Percentiles rank a stretch among this genome's conserved stretches.
phyloP scores from a whole-genome alignment of 2,329 filamentous ascomycete species.

The Trichoderma koningiopsis region DNA sequence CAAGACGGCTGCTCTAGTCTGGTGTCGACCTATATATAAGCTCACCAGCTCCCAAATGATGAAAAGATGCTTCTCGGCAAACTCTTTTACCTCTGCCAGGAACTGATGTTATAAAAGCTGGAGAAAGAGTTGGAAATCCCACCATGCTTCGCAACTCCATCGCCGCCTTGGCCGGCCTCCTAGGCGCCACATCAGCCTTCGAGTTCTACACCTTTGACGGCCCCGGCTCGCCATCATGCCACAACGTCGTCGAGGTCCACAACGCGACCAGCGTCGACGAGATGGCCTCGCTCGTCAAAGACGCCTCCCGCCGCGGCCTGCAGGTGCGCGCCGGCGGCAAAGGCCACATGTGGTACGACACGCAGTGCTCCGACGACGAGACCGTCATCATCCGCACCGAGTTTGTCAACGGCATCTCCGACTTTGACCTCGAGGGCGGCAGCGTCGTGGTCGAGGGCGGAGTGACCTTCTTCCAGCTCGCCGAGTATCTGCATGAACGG shows the following conservation, averaged over 20 bases:
- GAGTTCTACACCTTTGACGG: slow-evolving; percentile 55
- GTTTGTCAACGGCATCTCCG: slow-evolving; percentile 47
- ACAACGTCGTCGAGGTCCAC: slow-evolving; percentile 48
- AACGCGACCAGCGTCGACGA: slow-evolving; percentile 50
- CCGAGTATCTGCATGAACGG: slow-evolving; percentile 51
- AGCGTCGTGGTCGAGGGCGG: slow-evolving; percentile 53
- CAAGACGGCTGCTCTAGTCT: not conserved
- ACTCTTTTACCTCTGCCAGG: too few species aligned
- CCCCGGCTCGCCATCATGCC: slow-evolving; percentile 49
- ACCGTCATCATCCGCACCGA: slow-evolving; percentile 53
- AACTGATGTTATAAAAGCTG: not conserved
- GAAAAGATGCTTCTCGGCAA: not conserved
- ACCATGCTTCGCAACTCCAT: slow-evolving; percentile 4
- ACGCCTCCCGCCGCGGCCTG: slow-evolving; percentile 42
- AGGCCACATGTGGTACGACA: slow-evolving; percentile 58
- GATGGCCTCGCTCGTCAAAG: slow-evolving; percentile 45
- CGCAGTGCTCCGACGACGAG: slow-evolving; percentile 52
- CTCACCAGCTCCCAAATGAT: not conserved
- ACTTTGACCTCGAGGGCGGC: slow-evolving; percentile 47
- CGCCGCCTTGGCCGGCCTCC: slow-evolving; percentile 3
- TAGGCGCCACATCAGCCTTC: slow-evolving; percentile 21
- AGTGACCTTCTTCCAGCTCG: slow-evolving; percentile 55
- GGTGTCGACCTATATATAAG: not conserved
- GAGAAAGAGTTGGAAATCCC: not conserved
- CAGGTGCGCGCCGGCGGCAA: slow-evolving; percentile 52